Conservation (phyloP, 2,329 filamentous ascomycete genomes). For the Colletotrichum graminicola region DNA sequence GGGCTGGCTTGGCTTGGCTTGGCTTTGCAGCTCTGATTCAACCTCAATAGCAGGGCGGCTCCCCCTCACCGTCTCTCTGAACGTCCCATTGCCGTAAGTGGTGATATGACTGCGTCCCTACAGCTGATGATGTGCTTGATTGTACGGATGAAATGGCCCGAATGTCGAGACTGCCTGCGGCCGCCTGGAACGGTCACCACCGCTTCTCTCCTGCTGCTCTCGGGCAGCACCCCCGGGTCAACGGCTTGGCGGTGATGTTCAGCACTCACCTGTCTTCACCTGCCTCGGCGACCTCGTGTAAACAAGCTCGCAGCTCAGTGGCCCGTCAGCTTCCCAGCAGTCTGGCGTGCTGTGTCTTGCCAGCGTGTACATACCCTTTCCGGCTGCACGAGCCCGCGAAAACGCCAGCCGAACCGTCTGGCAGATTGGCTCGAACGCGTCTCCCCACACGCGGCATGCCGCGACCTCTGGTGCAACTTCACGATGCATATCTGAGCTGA, state of each 20-base stretch:
- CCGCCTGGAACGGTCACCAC: constrained; percentile 10
- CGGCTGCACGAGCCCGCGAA: constrained; percentile 29
- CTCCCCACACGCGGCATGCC: constrained; percentile 26
- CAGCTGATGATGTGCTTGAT: constrained; percentile 19
- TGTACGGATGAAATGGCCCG: constrained; percentile 7
- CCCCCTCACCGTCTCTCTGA: constrained; percentile 31
- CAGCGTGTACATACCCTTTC: constrained; percentile 20
- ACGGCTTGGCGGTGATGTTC: constrained; percentile 32
- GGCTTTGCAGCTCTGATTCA: neutral
- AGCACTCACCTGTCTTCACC: constrained; percentile 20
- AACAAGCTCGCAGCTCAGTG: constrained; percentile 41
- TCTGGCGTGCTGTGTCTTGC: constrained; percentile 20
- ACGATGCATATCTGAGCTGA: constrained; percentile 22
- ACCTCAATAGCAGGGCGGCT: constrained; percentile 12
- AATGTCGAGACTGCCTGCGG: constrained; percentile 10
- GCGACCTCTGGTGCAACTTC: constrained; percentile 33
- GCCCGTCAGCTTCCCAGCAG: constrained; percentile 26
- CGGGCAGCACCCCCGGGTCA: neutral
- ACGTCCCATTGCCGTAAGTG: constrained; percentile 27
- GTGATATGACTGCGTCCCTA: constrained; percentile 25
- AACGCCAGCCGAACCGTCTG: constrained; percentile 34
- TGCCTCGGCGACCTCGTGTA: constrained; percentile 34
- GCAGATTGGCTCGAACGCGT: constrained; percentile 32
- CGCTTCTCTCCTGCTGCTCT: constrained; percentile 1
- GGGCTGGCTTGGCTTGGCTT: too few species aligned